Base-by-base conservation (phyloP, 306 rosid genomes). In the Pueraria montana region DNA sequence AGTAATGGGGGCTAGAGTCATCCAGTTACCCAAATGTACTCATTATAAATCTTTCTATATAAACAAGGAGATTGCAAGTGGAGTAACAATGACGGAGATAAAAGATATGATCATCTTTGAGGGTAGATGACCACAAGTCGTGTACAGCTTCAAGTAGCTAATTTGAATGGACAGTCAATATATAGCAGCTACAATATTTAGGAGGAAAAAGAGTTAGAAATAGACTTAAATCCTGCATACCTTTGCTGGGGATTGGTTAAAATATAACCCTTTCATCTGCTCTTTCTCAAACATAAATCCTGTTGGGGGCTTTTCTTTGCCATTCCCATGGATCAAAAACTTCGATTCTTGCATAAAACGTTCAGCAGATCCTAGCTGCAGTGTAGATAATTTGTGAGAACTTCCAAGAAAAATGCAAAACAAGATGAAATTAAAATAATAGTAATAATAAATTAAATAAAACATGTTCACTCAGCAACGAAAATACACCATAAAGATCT, bases 251-350 rank as follows among this genome's bases (percentile, higher is more conserved):
- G 99, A 94, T 71, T 94, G 99, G 87, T 94, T 91, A 91, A 96
- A 96, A 86, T 94, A 96, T 74, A 96, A 77, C 77, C 97, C 98
- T 83, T 92, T 96, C 97, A 91, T 94, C 87, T 89, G 97, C 87
- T 96, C 99, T 89, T 96, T 96, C 94, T 91, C 99, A 83, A 96
- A 94, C 98, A 96, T 96, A 84, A 96, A 94, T 85, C 95, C 99
- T 5, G 98, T 96, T 20, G 99, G 97, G 75, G 91, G 89, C 83
- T 94, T 82, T 64, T 91, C 97, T 81, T 91, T 88, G 72, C 99
- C 99, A 84, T 91, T 94, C 75, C 95, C 98, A 74, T 92, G 89
- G 71, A 91, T 92, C 90, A 96, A 80, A 89, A 89, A 90, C 85
- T 94, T 94, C 0, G 99, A 96, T 66, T 90, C 95, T 85, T 91